These are phyloP conservation scores for Yamadazyma oceani DNA, from an alignment of 1,139 yeast genomes.

Conservation along the genomic window DNA sequence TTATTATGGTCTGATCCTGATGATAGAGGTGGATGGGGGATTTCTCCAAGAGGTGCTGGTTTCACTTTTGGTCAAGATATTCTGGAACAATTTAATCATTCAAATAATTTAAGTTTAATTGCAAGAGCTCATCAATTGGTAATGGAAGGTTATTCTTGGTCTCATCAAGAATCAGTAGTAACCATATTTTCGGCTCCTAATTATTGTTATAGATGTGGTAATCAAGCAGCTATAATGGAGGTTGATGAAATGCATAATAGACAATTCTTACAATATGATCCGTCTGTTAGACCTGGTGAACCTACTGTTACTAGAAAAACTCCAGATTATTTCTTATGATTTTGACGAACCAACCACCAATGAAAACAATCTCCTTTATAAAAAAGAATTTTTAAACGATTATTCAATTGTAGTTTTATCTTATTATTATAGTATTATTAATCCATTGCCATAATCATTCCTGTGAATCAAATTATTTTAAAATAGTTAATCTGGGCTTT, in stretches of 20 bases:
- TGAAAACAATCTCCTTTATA: too few relatives aligned
- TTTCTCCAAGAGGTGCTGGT: conserved; percentile 98
- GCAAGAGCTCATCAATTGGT: conserved; percentile 98
- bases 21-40: conserved; percentile 95
- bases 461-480: too few relatives aligned
- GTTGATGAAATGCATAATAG: conserved; percentile 90
- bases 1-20: conserved; percentile 98
- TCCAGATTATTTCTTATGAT: conserved; percentile 79
- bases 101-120: conserved; percentile 80
- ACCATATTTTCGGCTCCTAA: conserved; percentile 99
- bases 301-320: conserved; percentile 94
- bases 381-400: too few relatives aligned
- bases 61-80: conserved; percentile 62
- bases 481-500: too few relatives aligned
- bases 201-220: conserved; percentile 96
- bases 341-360: not conserved
- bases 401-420: too few relatives aligned
- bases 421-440: too few relatives aligned
- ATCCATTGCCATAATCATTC: too few relatives aligned
- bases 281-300: conserved; percentile 93
- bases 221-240: conserved; percentile 99
- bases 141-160: conserved; percentile 90
- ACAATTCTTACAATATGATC: conserved; percentile 92
- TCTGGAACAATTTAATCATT: conserved; percentile 72
- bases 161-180: conserved; percentile 84